These are phyloP conservation scores for Vitis hybrid DNA, from an alignment of 177 flowering plant species.

Conservation along the genomic window DNA sequence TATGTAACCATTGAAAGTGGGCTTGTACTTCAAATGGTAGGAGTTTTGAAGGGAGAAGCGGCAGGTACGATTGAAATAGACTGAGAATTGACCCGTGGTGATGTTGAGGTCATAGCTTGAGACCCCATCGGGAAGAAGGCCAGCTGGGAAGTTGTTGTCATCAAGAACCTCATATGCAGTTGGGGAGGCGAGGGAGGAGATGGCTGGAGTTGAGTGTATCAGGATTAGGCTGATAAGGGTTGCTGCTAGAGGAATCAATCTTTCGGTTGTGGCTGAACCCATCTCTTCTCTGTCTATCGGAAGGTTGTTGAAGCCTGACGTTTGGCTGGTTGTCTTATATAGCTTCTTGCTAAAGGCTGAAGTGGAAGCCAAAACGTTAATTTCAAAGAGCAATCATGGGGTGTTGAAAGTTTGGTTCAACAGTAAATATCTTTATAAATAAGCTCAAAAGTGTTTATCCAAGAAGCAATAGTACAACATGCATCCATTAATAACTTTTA, in stretches of 20 bases:
- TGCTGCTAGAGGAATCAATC: neutral
- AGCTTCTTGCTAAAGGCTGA: neutral
- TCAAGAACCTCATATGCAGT: constrained; percentile 27
- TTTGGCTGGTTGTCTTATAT: neutral
- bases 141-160: constrained; percentile 29
- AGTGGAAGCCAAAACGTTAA: too few species aligned
- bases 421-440: too few species aligned
- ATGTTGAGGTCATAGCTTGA: constrained; percentile 24
- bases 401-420: too few species aligned
- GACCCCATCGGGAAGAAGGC: constrained; percentile 37
- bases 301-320: too few species aligned
- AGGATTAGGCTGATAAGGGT: neutral
- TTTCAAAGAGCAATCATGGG: too few species aligned
- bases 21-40: constrained; percentile 32
- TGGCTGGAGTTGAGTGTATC: neutral
- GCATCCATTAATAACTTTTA: too few species aligned
- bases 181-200: constrained; percentile 3
- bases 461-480: too few species aligned
- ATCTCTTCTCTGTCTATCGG: too few species aligned
- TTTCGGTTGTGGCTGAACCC: neutral
- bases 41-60: constrained; percentile 40
- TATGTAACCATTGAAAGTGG: constrained; percentile 32
- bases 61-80: constrained; percentile 25
- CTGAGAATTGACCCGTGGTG: constrained; percentile 31
- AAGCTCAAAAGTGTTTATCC: too few species aligned